A percentile compares a stretch with the other conserved stretches of the same genome.
Conservation (phyloP, 805 yeast genomes). For the Ogataea ramenticola region DNA sequence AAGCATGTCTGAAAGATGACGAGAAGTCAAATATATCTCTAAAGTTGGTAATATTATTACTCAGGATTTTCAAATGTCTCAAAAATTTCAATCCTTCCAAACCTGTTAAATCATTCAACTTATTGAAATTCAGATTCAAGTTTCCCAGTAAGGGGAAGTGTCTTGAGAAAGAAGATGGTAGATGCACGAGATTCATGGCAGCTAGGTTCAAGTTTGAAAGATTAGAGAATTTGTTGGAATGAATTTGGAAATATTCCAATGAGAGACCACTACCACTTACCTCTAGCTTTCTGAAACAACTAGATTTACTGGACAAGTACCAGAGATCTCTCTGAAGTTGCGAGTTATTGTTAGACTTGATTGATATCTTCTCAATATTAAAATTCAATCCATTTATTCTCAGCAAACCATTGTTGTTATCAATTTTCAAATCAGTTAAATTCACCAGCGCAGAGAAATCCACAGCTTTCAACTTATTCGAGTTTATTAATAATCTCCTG, state of each 20-base stretch:
- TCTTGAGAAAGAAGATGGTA: slow-evolving; percentile 31
- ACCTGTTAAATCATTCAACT: slow-evolving; percentile 27
- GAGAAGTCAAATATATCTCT: slow-evolving; percentile 26
- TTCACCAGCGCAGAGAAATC: slow-evolving; percentile 28
- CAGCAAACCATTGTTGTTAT: slow-evolving; percentile 28
- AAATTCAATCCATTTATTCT: slow-evolving; percentile 23
- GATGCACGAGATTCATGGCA: slow-evolving; percentile 33
- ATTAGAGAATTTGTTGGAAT: slow-evolving; percentile 18
- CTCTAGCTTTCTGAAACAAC: slow-evolving; percentile 28
- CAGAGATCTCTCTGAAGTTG: slow-evolving; percentile 17
- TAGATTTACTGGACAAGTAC: slow-evolving; percentile 6
- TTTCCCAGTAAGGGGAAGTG: slow-evolving; percentile 40
- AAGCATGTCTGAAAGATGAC: slow-evolving; percentile 21
- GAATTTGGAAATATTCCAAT: neutral
- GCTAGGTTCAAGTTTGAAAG: slow-evolving; percentile 35
- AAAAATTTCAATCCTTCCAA: slow-evolving; percentile 29
- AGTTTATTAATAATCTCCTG: slow-evolving; percentile 12
- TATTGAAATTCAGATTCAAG: slow-evolving; percentile 45
- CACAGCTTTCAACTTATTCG: slow-evolving; percentile 20
- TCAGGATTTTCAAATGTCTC: slow-evolving; percentile 33
- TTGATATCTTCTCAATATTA: slow-evolving; percentile 35
- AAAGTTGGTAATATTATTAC: slow-evolving; percentile 34
- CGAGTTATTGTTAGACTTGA: slow-evolving; percentile 27
- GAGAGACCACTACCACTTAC: slow-evolving; percentile 22
- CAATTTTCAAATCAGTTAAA: slow-evolving; percentile 37